Evolutionary conservation across 257 asterid genomes (phyloP), one percentile per base, ranked within the genome.

Genomic region (Nicotiana noctiflora): DNA sequence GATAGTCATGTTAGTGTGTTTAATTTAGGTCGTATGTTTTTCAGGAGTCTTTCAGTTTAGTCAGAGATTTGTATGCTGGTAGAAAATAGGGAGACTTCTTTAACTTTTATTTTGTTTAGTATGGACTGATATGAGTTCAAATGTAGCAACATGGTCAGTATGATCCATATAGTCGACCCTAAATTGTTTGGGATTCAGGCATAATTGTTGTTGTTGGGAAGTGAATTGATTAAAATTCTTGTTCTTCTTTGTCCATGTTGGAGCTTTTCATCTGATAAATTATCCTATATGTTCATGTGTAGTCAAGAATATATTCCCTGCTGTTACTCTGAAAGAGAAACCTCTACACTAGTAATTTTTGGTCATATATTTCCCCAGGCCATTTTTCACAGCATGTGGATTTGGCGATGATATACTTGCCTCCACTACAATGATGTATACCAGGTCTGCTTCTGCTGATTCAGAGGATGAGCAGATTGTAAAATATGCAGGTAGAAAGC

Each of bases 341-440:
- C 13, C 4, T 12, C 32, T 12, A 59, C 29, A 14, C 56, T 75
- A 21, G 40, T 49, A 76, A 75, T 19, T 9, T 75, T 68, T 77
- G 25, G 66, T 12, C 70, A 6, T 61, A 29, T 68, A 19, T 60
- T 79, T 52, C 75, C 55, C 68, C 90, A 92, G 98, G 90, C 81
- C 32, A 2, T 90, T 96, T 79, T 90, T 91, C 13, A 77, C 76
- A 80, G 92, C 90, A 25, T 95, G 98, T 76, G 99, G 97, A 80
- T 96, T 93, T 75, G 98, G 92, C 75, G 92, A 90, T 18, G 95
- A 94, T 84, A 81, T 83, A 79, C 83, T 90, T 13, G 91, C 83
- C 84, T 90, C 98, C 81, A 93, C 94, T 5, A 92, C 98, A 19
- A 95, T 93, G 98, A 89, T 91, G 94, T 94, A 92, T 84, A 61